Percentiles rank a stretch among this genome's conserved stretches.
Conservation (phyloP, 768 basidiomycete species). For the Auricularia heimuer region DNA sequence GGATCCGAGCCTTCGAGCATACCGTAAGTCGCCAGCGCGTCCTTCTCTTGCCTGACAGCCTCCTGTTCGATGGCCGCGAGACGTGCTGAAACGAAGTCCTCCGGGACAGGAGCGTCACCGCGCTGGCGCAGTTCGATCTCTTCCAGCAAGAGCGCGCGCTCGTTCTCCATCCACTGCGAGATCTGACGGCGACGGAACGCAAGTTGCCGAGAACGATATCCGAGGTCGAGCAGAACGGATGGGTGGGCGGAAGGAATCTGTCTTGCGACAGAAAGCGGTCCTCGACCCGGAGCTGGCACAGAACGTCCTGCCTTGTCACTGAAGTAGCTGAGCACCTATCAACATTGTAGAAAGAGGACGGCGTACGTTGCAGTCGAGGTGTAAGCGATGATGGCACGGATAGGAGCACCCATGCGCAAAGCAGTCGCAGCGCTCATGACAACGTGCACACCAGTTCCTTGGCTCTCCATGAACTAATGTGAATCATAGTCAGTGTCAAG, state of each 20-base stretch:
- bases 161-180: constrained; percentile 86
- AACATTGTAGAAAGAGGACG: neutral
- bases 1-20: constrained; percentile 88
- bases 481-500: neutral
- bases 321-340: constrained; percentile 10
- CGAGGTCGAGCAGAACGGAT: constrained; percentile 68
- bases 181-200: constrained; percentile 93
- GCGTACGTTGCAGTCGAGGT: constrained; percentile 92
- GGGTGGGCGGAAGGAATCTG: constrained; percentile 74
- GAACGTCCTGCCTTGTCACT: constrained; percentile 99
- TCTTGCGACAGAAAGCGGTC: constrained; percentile 81
- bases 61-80: constrained; percentile 83
- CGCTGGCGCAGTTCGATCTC: constrained; percentile 58
- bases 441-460: constrained; percentile 93
- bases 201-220: constrained; percentile 89
- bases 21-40: constrained; percentile 86
- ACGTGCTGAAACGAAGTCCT: constrained; percentile 65
- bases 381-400: constrained; percentile 89
- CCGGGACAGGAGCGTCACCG: constrained; percentile 41
- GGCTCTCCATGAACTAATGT: constrained; percentile 84
- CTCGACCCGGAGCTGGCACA: constrained; percentile 92
- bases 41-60: constrained; percentile 84
- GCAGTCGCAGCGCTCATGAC: constrained; percentile 97
- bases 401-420: constrained; percentile 84
- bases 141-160: constrained; percentile 72